phyloP scores from a whole-genome alignment of 768 basidiomycete species.

The Serendipita indica region DNA sequence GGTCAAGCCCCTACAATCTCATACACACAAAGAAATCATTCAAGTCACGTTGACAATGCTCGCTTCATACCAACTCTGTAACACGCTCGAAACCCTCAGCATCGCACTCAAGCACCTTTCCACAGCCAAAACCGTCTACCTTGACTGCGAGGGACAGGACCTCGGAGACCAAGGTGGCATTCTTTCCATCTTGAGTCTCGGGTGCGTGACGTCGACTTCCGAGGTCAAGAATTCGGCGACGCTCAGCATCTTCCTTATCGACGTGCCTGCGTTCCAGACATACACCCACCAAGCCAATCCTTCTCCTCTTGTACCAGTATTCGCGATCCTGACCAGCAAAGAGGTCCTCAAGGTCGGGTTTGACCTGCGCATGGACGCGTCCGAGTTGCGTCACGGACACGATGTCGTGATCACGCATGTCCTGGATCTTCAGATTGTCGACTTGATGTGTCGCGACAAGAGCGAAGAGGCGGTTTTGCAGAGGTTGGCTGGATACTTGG shows the following conservation, averaged over 20 bases:
- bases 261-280: background rate
- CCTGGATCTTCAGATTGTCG: background rate
- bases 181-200: background rate
- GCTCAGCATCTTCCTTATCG: conserved; percentile 5
- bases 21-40: too few species aligned
- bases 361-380: conserved; percentile 1
- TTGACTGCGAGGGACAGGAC: background rate
- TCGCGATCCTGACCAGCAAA: background rate
- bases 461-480: background rate
- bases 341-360: background rate
- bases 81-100: background rate
- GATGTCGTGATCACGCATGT: background rate
- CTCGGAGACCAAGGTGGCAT: background rate
- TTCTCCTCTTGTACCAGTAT: background rate
- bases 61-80: background rate
- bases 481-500: background rate
- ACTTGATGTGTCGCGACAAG: background rate
- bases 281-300: too few species aligned
- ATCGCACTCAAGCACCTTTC: background rate
- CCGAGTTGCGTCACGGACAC: conserved; percentile 7
- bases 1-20: too few species aligned
- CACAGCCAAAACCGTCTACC: background rate
- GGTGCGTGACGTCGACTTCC: background rate
- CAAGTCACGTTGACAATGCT: too few species aligned
- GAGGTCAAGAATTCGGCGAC: background rate